Evolutionary conservation across 1,284 basidiomycete genomes (phyloP).

Genomic region (Acaromyces ingoldii): DNA sequence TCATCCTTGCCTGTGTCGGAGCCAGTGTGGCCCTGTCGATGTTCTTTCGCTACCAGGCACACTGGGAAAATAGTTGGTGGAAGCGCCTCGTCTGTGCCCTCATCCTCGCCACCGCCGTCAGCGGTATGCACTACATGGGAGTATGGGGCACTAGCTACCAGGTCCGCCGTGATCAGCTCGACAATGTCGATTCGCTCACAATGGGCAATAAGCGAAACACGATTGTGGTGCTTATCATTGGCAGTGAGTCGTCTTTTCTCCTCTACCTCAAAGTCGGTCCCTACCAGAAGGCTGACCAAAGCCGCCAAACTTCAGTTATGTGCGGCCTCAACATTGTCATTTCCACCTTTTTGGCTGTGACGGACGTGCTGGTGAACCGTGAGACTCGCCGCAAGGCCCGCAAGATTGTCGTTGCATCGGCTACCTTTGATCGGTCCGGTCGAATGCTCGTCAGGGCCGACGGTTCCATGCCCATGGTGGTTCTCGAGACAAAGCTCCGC

Average conservation of each 20-base stretch:
- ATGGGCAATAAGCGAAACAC: constrained; percentile 41
- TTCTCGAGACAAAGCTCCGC: constrained; percentile 55
- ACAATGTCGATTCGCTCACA: constrained; percentile 18
- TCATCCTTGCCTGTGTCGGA: constrained; percentile 55
- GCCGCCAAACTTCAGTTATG: constrained; percentile 54
- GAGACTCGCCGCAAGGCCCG: constrained; percentile 53
- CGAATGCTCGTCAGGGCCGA: constrained; percentile 56
- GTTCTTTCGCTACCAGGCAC: constrained; percentile 56
- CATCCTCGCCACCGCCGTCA: constrained; percentile 54
- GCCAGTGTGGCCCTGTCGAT: constrained; percentile 54
- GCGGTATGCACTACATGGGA: constrained; percentile 57
- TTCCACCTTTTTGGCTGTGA: constrained; percentile 52
- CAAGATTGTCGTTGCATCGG: constrained; percentile 56
- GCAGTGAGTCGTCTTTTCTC: neutral
- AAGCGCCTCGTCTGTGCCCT: constrained; percentile 54
- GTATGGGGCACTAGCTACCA: constrained; percentile 55
- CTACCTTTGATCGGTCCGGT: constrained; percentile 56
- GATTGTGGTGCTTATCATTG: constrained; percentile 51
- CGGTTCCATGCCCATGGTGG: constrained; percentile 56
- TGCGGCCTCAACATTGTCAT: constrained; percentile 55
- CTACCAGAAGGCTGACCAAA: neutral
- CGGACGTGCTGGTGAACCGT: constrained; percentile 52
- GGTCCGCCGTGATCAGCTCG: constrained; percentile 35
- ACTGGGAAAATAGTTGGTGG: constrained; percentile 57
- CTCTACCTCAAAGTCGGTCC: neutral